Evolutionary conservation across 2,329 filamentous ascomycete species (phyloP).

Genomic region (Ascochyta koolunga): DNA sequence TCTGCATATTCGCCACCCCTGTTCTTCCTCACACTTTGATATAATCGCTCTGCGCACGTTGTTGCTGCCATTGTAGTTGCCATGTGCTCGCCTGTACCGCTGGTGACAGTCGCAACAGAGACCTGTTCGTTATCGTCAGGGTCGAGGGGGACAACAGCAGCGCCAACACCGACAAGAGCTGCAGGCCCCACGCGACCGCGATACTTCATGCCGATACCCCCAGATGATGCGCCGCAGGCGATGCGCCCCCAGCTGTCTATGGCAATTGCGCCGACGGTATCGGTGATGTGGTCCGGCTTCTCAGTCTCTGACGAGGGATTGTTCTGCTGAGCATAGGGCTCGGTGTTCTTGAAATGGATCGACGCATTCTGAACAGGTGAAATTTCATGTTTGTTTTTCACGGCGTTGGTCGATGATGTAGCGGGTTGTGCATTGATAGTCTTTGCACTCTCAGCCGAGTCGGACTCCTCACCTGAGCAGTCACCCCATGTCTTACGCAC

Average conservation of each 20-base stretch:
- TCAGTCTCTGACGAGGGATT: constrained; percentile 7
- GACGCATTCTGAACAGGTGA: neutral
- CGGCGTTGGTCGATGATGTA: neutral
- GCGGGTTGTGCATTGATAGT: constrained; percentile 29
- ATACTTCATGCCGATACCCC: constrained; percentile 98
- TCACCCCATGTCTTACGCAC: constrained; percentile 42
- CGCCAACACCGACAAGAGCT: constrained; percentile 89
- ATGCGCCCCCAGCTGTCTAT: constrained; percentile 86
- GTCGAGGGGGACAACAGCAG: constrained; percentile 81
- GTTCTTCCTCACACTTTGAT: constrained; percentile 68
- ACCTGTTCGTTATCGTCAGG: constrained; percentile 70
- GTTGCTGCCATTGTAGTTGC: constrained; percentile 90
- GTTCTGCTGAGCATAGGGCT: constrained; percentile 22
- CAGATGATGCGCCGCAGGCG: constrained; percentile 93
- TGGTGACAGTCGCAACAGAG: constrained; percentile 83
- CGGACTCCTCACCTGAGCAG: constrained; percentile 47
- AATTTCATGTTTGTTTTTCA: neutral
- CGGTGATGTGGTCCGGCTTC: constrained; percentile 72
- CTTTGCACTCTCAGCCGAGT: constrained; percentile 26
- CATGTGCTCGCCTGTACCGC: constrained; percentile 97
- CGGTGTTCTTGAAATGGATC: constrained; percentile 16
- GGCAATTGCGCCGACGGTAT: constrained; percentile 95
- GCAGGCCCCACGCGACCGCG: constrained; percentile 89
- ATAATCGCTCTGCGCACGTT: constrained; percentile 84
- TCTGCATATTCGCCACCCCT: constrained; percentile 66